Evolutionary conservation across 2,329 filamentous ascomycete genomes (phyloP).

Genomic region (Daldinia sp.): DNA sequence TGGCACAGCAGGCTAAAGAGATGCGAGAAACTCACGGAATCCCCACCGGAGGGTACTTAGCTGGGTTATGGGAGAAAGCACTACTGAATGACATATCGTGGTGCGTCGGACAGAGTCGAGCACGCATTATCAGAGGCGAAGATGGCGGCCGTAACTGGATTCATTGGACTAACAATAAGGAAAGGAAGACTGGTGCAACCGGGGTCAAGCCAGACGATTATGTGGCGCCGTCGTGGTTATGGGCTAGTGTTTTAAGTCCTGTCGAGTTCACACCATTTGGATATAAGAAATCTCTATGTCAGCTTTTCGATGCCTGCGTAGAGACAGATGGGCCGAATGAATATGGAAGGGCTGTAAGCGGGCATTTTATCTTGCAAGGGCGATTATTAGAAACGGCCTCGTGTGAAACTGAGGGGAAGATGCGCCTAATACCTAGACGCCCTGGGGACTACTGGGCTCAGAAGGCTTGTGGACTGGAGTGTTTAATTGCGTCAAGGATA

Average conservation of each 20-base stretch:
- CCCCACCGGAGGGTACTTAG: neutral
- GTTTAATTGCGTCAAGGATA: neutral
- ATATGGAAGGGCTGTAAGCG: neutral
- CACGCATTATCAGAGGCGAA: neutral
- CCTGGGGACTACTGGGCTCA: neutral
- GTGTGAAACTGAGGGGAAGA: neutral
- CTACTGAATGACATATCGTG: constrained; percentile 5
- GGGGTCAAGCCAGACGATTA: neutral
- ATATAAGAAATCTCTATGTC: constrained; percentile 1
- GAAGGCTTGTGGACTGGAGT: neutral
- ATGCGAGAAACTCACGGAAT: neutral
- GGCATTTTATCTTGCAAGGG: constrained; percentile 7
- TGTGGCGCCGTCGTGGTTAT: constrained; percentile 5
- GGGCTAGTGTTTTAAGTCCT: neutral
- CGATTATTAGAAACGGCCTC: constrained; percentile 3
- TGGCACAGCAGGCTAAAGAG: neutral
- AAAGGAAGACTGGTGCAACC: neutral
- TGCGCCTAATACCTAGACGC: neutral
- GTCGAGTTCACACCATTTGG: constrained; percentile 6
- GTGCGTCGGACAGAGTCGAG: neutral
- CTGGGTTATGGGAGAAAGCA: constrained; percentile 5
- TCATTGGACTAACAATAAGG: neutral
- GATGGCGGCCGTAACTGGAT: neutral
- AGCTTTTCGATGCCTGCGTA: neutral
- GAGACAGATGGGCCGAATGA: neutral